Evolutionary conservation across 1,284 basidiomycete species (phyloP).

Genomic region (Earliella scabrosa): DNA sequence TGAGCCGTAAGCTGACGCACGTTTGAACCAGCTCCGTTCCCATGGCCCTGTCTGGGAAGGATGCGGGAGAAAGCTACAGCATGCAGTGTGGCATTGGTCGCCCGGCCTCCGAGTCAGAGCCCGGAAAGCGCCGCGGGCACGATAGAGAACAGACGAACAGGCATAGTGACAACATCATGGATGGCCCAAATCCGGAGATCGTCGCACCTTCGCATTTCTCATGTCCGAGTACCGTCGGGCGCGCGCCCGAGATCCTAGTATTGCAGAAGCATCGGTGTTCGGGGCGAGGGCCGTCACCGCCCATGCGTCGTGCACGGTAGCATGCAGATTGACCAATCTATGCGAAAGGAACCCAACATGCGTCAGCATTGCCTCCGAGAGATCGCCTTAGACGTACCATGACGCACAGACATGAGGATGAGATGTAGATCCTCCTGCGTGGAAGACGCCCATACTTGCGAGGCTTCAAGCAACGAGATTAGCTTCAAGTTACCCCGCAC

Average conservation of each 20-base stretch:
- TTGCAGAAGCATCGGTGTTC: slow-evolving; percentile 18
- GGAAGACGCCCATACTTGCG: too few species aligned
- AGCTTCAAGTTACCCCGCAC: neutral
- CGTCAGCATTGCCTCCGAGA: neutral
- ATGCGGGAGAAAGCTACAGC: too few species aligned
- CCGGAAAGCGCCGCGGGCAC: neutral
- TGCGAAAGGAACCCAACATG: neutral
- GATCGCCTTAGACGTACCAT: neutral
- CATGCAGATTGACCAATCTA: neutral
- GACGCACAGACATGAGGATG: neutral
- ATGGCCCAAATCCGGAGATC: slow-evolving; percentile 7
- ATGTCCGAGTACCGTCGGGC: neutral
- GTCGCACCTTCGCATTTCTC: slow-evolving; percentile 6
- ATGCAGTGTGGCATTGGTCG: too few species aligned
- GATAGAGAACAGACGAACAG: slow-evolving; percentile 6
- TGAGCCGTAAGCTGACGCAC: too few species aligned
- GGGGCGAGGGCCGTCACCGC: slow-evolving; percentile 7
- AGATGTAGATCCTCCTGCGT: neutral
- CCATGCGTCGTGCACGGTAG: neutral
- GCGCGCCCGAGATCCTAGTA: neutral
- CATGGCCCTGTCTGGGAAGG: too few species aligned
- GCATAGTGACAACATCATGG: neutral
- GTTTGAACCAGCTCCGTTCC: too few species aligned
- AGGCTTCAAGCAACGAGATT: too few species aligned
- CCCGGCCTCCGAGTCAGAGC: too few species aligned